Conservation (phyloP, 768 basidiomycete genomes). For the Cystoderma amianthinum region DNA sequence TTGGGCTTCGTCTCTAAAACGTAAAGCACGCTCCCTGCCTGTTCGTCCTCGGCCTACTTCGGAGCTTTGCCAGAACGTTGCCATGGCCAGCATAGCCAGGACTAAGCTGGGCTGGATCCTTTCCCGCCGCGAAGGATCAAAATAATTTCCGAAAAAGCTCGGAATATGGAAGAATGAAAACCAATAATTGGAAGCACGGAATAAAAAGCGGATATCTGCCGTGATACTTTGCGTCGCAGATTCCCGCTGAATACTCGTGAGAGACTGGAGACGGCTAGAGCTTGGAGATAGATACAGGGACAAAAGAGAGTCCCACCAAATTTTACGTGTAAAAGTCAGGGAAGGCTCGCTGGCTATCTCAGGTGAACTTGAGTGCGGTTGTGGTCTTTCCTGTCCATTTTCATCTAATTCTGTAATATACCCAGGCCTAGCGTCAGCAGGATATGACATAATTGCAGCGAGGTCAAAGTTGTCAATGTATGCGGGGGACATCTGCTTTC, state of each 20-base stretch:
- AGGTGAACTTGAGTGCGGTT: conserved; percentile 7
- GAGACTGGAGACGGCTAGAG: conserved; percentile 19
- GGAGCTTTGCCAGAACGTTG: conserved; percentile 67
- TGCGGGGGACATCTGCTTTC: conserved; percentile 8
- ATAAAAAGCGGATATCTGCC: conserved; percentile 56
- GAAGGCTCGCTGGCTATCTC: conserved; percentile 52
- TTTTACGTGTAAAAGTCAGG: conserved; percentile 59
- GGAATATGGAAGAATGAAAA: conserved; percentile 71
- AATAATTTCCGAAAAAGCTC: conserved; percentile 54
- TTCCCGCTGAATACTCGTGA: conserved; percentile 38
- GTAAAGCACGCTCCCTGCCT: conserved; percentile 51
- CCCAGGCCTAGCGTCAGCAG: conserved; percentile 6
- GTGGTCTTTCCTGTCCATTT: conserved; percentile 14
- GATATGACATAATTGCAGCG: conserved; percentile 9
- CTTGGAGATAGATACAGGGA: conserved; percentile 39
- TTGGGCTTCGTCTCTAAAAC: conserved; percentile 63
- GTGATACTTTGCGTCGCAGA: conserved; percentile 36
- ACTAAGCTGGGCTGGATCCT: conserved; percentile 64
- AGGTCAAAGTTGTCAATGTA: conserved; percentile 13
- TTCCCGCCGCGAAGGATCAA: conserved; percentile 44
- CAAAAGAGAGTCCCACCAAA: conserved; percentile 75
- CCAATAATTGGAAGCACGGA: conserved; percentile 62
- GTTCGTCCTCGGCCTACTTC: conserved; percentile 42
- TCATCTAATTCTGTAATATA: conserved; percentile 24
- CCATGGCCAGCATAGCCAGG: conserved; percentile 53